Percentiles rank a stretch among this genome's conserved stretches.
Conservation (phyloP, 1,284 basidiomycete genomes). For the Boletus mariae region DNA sequence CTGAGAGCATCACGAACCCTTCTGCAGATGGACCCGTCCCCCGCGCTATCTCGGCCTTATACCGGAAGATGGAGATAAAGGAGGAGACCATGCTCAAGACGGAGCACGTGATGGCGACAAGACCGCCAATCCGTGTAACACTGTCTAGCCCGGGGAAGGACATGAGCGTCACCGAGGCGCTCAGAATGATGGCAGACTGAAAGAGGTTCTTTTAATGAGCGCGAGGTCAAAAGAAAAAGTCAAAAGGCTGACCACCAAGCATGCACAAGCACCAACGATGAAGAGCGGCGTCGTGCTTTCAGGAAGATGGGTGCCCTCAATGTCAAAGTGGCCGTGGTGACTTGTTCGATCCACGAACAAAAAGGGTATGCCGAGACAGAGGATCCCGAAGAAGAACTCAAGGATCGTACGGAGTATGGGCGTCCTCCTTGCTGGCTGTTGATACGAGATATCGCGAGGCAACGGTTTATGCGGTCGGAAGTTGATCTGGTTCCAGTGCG, state of each 20-base stretch:
- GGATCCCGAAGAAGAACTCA: constrained; percentile 54
- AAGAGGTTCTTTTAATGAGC: neutral
- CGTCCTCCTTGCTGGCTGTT: constrained; percentile 30
- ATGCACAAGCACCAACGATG: constrained; percentile 59
- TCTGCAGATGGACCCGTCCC: constrained; percentile 43
- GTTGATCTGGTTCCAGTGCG: constrained; percentile 67
- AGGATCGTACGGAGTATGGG: constrained; percentile 47
- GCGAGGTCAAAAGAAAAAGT: neutral
- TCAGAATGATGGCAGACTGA: constrained; percentile 74
- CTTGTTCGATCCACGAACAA: constrained; percentile 55
- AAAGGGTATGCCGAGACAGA: constrained; percentile 73
- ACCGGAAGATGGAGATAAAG: constrained; percentile 61
- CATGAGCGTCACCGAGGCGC: constrained; percentile 74
- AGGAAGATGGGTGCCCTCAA: constrained; percentile 48
- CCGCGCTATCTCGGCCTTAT: constrained; percentile 59
- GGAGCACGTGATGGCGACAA: constrained; percentile 64
- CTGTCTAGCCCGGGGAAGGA: constrained; percentile 67
- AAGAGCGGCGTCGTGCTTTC: constrained; percentile 55
- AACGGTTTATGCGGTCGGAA: constrained; percentile 62
- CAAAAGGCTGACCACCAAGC: constrained; percentile 54
- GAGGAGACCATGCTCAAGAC: constrained; percentile 64
- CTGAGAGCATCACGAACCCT: constrained; percentile 56
- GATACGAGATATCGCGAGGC: constrained; percentile 45
- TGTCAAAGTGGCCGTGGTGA: constrained; percentile 45
- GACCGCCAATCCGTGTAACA: constrained; percentile 55